These are phyloP conservation scores for Cynanchum wilfordii DNA, from an alignment of 257 asterid genomes.

Conservation along the genomic window DNA sequence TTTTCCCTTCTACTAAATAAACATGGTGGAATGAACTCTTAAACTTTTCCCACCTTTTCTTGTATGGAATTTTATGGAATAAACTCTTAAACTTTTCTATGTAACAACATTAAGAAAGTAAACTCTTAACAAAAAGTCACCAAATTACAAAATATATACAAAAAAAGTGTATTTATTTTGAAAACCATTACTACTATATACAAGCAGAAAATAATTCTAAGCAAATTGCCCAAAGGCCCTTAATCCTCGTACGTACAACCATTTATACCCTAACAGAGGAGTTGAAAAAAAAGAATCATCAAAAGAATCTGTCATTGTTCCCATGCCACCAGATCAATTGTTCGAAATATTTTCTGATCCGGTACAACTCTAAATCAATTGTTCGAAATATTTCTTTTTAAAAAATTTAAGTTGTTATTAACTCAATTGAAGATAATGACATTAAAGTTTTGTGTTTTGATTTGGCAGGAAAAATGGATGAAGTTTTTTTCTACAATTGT, in stretches of 20 bases:
- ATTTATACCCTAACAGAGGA: too few relatives aligned
- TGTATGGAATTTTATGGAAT: too few relatives aligned
- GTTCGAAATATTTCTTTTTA: too few relatives aligned
- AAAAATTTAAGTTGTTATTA: too few relatives aligned
- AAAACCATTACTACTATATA: background rate
- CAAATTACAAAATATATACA: background rate
- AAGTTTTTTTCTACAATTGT: constrained; percentile 58
- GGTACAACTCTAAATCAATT: too few relatives aligned
- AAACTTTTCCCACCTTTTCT: too few relatives aligned
- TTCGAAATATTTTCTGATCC: constrained; percentile 47
- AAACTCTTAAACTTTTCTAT: too few relatives aligned
- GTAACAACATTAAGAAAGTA: too few relatives aligned
- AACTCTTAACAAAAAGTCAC: background rate
- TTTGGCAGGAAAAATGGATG: constrained; percentile 53
- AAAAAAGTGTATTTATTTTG: constrained; percentile 15
- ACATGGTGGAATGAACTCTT: too few relatives aligned
- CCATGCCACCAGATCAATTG: constrained; percentile 42
- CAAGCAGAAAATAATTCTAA: constrained; percentile 8
- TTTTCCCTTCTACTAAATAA: too few relatives aligned
- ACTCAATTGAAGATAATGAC: too few relatives aligned
- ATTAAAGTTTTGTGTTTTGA: background rate
- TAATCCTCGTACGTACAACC: constrained; percentile 46
- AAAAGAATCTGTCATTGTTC: constrained; percentile 50
- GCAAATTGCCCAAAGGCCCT: constrained; percentile 13
- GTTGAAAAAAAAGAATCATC: constrained; percentile 71